Conservation (phyloP, 2,329 filamentous ascomycete genomes). For the Parafenestella ontariensis region DNA sequence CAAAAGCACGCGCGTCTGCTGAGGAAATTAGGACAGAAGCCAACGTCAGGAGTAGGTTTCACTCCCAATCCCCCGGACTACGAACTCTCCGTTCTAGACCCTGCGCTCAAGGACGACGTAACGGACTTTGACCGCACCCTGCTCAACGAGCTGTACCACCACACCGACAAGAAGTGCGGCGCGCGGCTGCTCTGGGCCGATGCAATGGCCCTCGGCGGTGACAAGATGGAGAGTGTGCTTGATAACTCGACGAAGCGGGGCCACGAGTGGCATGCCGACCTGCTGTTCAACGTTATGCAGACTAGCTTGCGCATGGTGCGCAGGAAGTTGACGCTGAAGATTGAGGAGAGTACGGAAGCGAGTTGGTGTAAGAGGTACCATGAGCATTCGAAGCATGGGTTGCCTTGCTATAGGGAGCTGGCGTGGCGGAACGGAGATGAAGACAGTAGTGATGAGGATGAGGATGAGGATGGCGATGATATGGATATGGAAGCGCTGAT, state of each 20-base stretch:
- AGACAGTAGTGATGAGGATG: background rate
- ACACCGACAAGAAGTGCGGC: conserved; percentile 25
- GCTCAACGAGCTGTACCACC: conserved; percentile 29
- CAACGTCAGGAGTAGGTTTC: background rate
- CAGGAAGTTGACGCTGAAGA: conserved; percentile 37
- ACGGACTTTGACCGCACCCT: conserved; percentile 16
- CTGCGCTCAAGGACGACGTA: conserved; percentile 12
- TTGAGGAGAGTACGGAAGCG: conserved; percentile 34
- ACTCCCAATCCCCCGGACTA: conserved; percentile 12
- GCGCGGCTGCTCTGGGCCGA: conserved; percentile 44
- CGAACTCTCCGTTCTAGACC: conserved; percentile 17
- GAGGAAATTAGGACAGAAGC: background rate
- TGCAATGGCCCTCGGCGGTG: conserved; percentile 35
- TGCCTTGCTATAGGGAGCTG: conserved; percentile 33
- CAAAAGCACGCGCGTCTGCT: background rate
- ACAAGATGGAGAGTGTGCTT: conserved; percentile 13
- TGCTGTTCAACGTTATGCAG: conserved; percentile 35
- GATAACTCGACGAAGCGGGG: background rate
- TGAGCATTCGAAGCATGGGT: conserved; percentile 28
- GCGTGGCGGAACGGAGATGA: background rate
- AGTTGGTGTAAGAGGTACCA: conserved; percentile 45
- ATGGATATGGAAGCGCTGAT: background rate
- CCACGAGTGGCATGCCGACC: conserved; percentile 17
- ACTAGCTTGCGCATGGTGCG: conserved; percentile 31
- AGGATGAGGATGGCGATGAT: background rate